A percentile compares a stretch with the other conserved stretches of the same genome.
Conservation (phyloP, 257 asterid genomes). For the Scutellaria minor region DNA sequence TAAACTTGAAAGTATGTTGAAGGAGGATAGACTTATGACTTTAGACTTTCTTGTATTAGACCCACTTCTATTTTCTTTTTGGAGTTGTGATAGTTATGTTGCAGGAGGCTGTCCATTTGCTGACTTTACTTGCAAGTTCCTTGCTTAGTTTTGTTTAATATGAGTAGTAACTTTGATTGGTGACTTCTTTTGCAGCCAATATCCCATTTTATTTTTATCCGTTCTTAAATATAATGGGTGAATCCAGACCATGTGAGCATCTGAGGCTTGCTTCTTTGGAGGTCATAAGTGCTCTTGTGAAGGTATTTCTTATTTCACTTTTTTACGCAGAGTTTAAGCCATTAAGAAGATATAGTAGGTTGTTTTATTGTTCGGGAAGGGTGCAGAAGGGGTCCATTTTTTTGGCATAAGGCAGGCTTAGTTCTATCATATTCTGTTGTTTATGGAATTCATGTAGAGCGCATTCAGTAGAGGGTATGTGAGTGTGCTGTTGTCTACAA, state of each 20-base stretch:
- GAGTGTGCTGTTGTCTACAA: not conserved
- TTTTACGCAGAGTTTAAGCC: not conserved
- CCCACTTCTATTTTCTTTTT: not conserved
- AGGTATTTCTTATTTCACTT: constrained; percentile 38
- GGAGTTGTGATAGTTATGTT: not conserved
- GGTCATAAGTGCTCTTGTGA: constrained; percentile 52
- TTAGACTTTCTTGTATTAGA: not conserved
- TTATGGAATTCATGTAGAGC: not conserved
- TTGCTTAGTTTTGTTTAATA: not conserved
- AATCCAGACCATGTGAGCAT: constrained; percentile 42
- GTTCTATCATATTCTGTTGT: not conserved
- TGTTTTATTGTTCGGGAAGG: not conserved
- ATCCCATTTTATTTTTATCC: constrained; percentile 41
- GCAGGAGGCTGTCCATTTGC: constrained; percentile 2
- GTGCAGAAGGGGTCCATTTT: not conserved
- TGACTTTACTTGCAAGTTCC: not conserved
- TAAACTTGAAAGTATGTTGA: too few relatives aligned
- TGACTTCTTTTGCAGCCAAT: constrained; percentile 42
- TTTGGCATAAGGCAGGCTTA: not conserved
- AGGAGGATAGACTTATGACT: too few relatives aligned
- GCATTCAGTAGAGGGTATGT: too few relatives aligned
- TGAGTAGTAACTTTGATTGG: not conserved
- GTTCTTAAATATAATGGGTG: constrained; percentile 38
- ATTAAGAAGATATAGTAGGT: not conserved
- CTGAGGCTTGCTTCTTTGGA: constrained; percentile 47